Conservation (phyloP, 192 early-diverging fungal genomes). For the Coemansia sp. region DNA sequence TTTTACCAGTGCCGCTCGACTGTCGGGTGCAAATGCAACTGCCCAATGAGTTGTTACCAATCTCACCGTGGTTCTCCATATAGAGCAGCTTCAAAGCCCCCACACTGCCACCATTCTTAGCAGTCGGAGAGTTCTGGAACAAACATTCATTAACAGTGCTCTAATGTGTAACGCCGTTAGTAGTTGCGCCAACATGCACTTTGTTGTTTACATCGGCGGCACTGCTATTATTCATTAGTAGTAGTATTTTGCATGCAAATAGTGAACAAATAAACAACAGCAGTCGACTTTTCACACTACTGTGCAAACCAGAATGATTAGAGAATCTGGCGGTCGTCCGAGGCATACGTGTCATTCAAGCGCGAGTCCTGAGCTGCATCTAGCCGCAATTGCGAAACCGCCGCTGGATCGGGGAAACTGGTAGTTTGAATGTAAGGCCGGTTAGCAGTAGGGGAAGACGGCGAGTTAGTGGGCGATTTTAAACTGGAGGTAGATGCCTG, state of each 20-base stretch:
- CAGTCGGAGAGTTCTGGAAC: too few relatives aligned
- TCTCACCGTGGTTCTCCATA: too few relatives aligned
- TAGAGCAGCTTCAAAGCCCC: too few relatives aligned
- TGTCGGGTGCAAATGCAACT: too few relatives aligned
- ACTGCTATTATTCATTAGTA: not conserved
- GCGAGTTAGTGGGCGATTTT: not conserved
- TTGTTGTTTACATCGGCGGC: not conserved
- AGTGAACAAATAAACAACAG: not conserved
- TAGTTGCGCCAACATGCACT: not conserved
- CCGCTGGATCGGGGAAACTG: not conserved
- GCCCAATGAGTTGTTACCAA: too few relatives aligned
- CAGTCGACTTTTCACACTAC: not conserved
- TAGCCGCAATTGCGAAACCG: not conserved
- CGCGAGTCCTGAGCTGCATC: slow-evolving; percentile 1
- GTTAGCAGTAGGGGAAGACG: not conserved
- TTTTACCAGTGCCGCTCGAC: too few relatives aligned
- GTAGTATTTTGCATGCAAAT: too few relatives aligned
- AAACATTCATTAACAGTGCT: too few relatives aligned
- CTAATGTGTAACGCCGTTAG: too few relatives aligned
- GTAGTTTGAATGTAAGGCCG: not conserved
- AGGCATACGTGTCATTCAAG: not conserved
- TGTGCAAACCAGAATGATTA: not conserved
- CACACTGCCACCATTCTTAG: too few relatives aligned
- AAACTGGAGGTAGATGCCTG: not conserved
- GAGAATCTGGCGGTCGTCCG: not conserved